Evolutionary conservation across 108 stramenopile genomes (phyloP).

Genomic region (Cyclotella distinguenda): DNA sequence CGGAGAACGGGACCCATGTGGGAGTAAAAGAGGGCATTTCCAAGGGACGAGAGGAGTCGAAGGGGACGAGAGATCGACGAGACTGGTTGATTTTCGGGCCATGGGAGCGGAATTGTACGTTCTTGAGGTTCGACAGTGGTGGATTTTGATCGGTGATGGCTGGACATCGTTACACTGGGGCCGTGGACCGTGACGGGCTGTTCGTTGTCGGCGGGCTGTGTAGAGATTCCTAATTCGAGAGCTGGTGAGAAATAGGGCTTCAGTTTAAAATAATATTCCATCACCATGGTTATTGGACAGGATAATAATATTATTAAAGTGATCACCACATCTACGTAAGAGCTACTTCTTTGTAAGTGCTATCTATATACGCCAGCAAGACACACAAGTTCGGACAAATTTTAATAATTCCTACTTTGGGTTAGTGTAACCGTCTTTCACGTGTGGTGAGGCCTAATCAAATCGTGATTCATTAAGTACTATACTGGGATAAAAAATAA

Average conservation of each 20-base stretch:
- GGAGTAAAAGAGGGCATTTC: slow-evolving; percentile 39
- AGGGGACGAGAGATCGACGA: background rate
- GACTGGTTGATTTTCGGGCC: slow-evolving; percentile 19
- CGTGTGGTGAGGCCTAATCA: too few species aligned
- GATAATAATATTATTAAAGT: background rate
- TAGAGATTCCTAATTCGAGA: too few species aligned
- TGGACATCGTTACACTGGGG: background rate
- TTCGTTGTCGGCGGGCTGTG: background rate
- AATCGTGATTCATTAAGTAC: too few species aligned
- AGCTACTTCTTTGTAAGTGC: too few species aligned
- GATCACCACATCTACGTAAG: too few species aligned
- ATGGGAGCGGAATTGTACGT: background rate
- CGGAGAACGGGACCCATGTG: slow-evolving; percentile 53
- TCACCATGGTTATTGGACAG: background rate
- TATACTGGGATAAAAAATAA: too few species aligned
- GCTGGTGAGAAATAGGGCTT: too few species aligned
- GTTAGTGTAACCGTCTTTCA: too few species aligned
- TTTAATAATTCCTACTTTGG: too few species aligned
- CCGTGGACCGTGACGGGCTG: background rate
- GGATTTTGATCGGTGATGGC: background rate
- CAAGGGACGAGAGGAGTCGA: background rate
- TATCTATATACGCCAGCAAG: too few species aligned
- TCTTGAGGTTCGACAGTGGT: background rate
- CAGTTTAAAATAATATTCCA: too few species aligned
- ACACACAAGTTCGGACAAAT: too few species aligned